A percentile compares a stretch with the other conserved stretches of the same genome.
Conservation (phyloP, 73 alveolate genomes). For the Symbiodinium natans region DNA sequence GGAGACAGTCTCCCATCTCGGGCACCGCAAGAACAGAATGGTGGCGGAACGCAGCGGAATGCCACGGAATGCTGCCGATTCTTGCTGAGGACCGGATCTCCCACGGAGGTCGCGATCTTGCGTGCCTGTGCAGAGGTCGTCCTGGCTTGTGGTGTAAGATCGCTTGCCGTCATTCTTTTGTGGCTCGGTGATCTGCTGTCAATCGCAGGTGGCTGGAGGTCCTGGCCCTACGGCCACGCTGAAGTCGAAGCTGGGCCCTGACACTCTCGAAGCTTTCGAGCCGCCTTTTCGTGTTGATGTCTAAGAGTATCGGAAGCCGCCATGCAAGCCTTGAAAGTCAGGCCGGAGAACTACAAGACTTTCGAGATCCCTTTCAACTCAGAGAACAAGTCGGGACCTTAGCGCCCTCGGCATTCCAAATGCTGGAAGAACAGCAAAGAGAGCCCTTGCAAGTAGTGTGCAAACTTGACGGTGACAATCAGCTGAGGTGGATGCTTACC, state of each 20-base stretch:
- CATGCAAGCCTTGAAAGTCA: background rate
- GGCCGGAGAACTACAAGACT: constrained; percentile 71
- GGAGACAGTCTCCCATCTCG: too few relatives aligned
- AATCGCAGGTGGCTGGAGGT: constrained; percentile 59
- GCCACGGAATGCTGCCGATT: too few relatives aligned
- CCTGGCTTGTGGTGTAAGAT: background rate
- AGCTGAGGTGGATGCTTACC: constrained; percentile 86
- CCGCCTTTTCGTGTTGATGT: background rate
- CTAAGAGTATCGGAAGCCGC: background rate
- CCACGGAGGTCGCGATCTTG: constrained; percentile 81
- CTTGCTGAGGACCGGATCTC: constrained; percentile 75
- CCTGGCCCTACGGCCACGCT: constrained; percentile 42
- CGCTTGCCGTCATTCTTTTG: background rate
- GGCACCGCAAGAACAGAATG: background rate
- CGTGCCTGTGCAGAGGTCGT: constrained; percentile 65
- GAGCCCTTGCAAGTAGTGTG: background rate
- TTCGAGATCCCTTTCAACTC: constrained; percentile 93
- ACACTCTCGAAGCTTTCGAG: background rate
- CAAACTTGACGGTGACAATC: background rate
- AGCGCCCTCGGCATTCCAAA: background rate
- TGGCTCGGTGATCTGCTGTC: background rate
- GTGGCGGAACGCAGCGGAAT: background rate
- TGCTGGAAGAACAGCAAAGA: background rate
- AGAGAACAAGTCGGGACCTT: constrained; percentile 37
- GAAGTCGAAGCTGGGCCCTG: constrained; percentile 19